Percentiles rank a stretch among this genome's conserved stretches.
phyloP scores from a whole-genome alignment of 345 rosid genomes.

The Eucalyptus grandis region DNA sequence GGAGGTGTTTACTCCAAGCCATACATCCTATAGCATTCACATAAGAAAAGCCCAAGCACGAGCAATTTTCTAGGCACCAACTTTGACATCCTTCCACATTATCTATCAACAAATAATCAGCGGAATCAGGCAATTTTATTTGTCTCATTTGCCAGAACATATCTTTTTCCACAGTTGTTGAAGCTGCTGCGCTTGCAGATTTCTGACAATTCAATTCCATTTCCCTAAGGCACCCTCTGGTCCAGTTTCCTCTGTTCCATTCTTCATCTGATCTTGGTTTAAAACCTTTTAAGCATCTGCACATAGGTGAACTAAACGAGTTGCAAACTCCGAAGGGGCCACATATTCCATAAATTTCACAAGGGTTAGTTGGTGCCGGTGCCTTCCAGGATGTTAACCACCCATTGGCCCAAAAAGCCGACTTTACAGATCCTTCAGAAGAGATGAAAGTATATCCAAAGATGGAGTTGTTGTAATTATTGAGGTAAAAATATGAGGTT shows the following conservation, averaged over 20 bases:
- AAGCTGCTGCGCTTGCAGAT: background rate
- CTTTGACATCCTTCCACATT: background rate
- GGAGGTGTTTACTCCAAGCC: background rate
- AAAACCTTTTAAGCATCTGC: conserved; percentile 18
- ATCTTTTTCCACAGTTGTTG: background rate
- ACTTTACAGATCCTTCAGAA: background rate
- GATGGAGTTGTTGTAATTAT: background rate
- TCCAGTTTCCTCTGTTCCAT: background rate
- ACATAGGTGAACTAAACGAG: background rate
- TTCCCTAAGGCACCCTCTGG: conserved; percentile 10
- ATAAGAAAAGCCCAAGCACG: background rate
- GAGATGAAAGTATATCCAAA: background rate
- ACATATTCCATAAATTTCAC: conserved; percentile 14
- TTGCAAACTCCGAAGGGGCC: conserved; percentile 14
- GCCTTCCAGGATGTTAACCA: background rate
- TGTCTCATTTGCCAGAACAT: background rate
- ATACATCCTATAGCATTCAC: background rate
- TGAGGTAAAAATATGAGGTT: background rate
- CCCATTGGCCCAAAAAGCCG: background rate
- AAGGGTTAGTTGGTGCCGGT: background rate
- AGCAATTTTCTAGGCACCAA: conserved; percentile 13
- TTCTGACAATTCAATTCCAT: background rate
- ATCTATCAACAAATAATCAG: background rate
- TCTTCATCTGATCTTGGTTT: background rate
- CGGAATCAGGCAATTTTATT: background rate